phyloP scores from a whole-genome alignment of 1,284 basidiomycete species.

The Trametes hirsuta region DNA sequence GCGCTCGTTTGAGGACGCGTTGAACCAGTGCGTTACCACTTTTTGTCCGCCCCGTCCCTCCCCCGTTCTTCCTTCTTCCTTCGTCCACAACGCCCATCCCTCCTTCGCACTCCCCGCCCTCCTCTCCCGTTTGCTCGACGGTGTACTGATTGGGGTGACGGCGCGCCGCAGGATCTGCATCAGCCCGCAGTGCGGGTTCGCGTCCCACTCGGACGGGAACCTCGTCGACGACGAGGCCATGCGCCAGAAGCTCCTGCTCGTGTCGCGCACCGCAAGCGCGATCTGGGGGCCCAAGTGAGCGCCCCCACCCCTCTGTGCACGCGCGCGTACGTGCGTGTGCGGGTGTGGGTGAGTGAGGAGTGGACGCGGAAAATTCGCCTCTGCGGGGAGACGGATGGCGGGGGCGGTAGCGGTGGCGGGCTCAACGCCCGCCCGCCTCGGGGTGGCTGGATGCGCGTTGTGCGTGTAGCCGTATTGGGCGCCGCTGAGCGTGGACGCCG shows the following conservation, averaged over 20 bases:
- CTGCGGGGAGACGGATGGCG: neutral
- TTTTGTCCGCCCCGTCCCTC: no score
- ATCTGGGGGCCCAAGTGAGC: slow-evolving; percentile 44
- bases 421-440: slow-evolving; percentile 2
- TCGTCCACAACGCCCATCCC: no score
- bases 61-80: no score
- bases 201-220: slow-evolving; percentile 70
- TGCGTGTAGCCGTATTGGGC: neutral
- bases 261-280: slow-evolving; percentile 54
- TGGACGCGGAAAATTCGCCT: no score
- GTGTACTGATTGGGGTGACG: neutral
- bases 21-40: slow-evolving; percentile 55
- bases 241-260: slow-evolving; percentile 54
- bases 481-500: neutral
- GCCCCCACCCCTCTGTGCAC: no score
- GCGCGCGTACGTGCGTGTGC: neutral
- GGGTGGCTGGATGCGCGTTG: neutral
- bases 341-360: neutral
- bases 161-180: slow-evolving; percentile 56
- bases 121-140: neutral
- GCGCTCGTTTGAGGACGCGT: slow-evolving; percentile 55
- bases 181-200: slow-evolving; percentile 79
- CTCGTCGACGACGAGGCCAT: slow-evolving; percentile 56
- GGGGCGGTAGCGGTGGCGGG: neutral
- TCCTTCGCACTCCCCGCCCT: neutral